Evolutionary conservation across 1,284 basidiomycete genomes (phyloP).

Genomic region (Singerocomus inundabilis): DNA sequence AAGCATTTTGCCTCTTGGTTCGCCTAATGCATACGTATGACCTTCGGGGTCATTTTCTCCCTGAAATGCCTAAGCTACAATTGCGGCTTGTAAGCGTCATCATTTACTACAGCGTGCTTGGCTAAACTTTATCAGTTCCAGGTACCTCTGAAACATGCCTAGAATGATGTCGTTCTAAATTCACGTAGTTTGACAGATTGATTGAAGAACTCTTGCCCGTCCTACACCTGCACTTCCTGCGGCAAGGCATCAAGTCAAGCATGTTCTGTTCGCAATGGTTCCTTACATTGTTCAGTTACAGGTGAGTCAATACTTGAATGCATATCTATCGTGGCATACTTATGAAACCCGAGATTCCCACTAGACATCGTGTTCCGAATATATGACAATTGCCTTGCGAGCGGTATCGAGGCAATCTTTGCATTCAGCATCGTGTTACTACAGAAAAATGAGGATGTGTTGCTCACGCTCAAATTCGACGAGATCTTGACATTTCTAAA

Average conservation of each 20-base stretch:
- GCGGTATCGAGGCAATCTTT: constrained; percentile 96
- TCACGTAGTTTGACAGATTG: constrained; percentile 82
- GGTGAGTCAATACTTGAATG: constrained; percentile 45
- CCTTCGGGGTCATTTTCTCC: constrained; percentile 92
- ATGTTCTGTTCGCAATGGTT: constrained; percentile 99
- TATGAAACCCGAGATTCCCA: constrained; percentile 72
- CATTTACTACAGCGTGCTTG: constrained; percentile 1
- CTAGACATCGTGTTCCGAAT: constrained; percentile 93
- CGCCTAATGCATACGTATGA: constrained; percentile 98
- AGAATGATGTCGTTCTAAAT: constrained; percentile 9
- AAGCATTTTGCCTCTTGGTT: constrained; percentile 96
- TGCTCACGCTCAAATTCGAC: constrained; percentile 85
- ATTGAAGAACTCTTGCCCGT: constrained; percentile 91
- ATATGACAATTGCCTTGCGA: constrained; percentile 93
- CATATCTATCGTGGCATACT: background rate
- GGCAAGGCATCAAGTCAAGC: constrained; percentile 92
- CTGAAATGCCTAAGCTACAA: constrained; percentile 97
- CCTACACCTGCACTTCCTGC: constrained; percentile 86
- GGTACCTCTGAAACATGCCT: constrained; percentile 29
- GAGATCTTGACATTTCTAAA: constrained; percentile 83
- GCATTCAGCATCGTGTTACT: constrained; percentile 90
- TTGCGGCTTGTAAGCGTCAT: constrained; percentile 69
- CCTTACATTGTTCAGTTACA: constrained; percentile 93
- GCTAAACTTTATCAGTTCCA: constrained; percentile 41
- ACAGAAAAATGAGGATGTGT: constrained; percentile 80